These are phyloP conservation scores for Lagerstroemia speciosa DNA, from an alignment of 345 rosid genomes.

Conservation along the genomic window DNA sequence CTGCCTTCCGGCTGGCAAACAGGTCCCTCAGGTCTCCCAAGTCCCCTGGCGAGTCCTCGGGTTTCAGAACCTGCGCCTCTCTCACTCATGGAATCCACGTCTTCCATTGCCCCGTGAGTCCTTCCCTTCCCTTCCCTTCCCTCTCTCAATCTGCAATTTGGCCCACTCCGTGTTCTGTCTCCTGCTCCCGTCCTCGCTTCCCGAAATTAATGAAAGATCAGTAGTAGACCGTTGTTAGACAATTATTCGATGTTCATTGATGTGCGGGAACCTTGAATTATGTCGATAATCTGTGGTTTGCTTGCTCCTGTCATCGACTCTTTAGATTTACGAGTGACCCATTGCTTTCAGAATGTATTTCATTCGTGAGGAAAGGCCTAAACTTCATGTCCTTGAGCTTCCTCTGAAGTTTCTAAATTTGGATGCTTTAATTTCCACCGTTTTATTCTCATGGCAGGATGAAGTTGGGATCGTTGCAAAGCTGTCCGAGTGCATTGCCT, in stretches of 20 bases:
- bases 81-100: conserved; percentile 75
- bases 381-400: not conserved
- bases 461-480: conserved; percentile 83
- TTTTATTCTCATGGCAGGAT: conserved; percentile 40
- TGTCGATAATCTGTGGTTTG: not conserved
- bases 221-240: too few species aligned
- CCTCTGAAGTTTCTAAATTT: not conserved
- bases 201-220: not conserved
- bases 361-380: not conserved
- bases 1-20: conserved; percentile 30
- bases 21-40: conserved; percentile 40
- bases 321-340: not conserved
- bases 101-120: conserved; percentile 83
- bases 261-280: not conserved
- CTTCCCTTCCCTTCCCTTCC: not conserved
- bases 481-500: conserved; percentile 84
- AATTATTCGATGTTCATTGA: not conserved
- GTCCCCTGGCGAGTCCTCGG: conserved; percentile 35
- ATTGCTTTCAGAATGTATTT: not conserved
- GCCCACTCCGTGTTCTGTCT: not conserved
- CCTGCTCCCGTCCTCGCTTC: not conserved
- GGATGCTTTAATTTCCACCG: not conserved
- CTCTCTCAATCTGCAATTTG: not conserved
- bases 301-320: not conserved
- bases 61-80: conserved; percentile 36